Evolutionary conservation across 305 asterid genomes (phyloP), one percentile per base, ranked within the genome.

Genomic region (Ilex paraguariensis): DNA sequence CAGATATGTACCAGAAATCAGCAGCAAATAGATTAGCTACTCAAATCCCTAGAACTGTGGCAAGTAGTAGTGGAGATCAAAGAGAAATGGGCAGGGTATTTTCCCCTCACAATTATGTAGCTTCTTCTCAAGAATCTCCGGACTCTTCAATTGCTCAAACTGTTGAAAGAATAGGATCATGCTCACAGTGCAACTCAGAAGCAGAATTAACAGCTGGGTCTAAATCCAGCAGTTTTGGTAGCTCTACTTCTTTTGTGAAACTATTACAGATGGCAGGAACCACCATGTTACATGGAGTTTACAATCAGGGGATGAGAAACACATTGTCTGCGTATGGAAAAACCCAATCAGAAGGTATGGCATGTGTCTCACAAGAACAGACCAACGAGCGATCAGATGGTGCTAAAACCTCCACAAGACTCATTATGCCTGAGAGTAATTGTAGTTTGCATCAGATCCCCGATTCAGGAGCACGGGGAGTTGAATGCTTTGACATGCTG

Each of bases 81-180:
- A 74, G 57, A 69, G 95, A 83, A 62, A 64, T 73, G 59, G 87
- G 81, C 65, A 86, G 84, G 42, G 64, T 85, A 55, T 73, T 83
- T 71, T 88, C 87, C 60, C 87, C 96, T 57, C 94, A 90, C 61
- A 81, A 79, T 64, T 79, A 84, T 32, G 91, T 74, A 68, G 74
- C 73, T 73, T 83, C 83, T 51, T 78, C 96, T 66, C 95, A 81
- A 71, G 75, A 79, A 68, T 86, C 96, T 39, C 61, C 73, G n/a
- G 78, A 79, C 65, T 81, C 81, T 61, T 84, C 82, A 60, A 59
- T 63, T 62, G 79, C 73, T 67, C 92, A 70, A 66, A 71, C 80
- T 46, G 68, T 76, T 3, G 85, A 79, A 73, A 86, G 68, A 68
- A 75, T 69, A 64, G 84, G 84, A 64, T 75, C 83, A 57, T 73